Base-by-base conservation (phyloP, 2,329 filamentous ascomycete species). In the Trichoderma semiorbis region DNA sequence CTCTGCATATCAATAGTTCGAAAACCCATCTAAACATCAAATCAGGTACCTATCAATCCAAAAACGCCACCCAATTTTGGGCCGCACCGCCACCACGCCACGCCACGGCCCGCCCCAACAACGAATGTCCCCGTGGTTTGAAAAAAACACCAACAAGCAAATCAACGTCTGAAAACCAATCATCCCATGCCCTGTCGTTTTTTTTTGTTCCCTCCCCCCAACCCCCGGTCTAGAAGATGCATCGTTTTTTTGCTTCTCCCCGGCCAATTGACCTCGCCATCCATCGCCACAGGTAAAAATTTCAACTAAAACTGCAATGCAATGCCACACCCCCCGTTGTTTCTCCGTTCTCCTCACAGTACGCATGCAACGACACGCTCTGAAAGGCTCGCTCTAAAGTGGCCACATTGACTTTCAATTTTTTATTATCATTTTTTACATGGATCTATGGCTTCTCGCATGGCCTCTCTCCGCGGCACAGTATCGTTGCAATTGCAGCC, bases 51-150 rank as follows among this genome's bases (percentile, higher is more conserved):
- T 12, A 21, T 60, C 28, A 7, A 21, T 30, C 30, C 30, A 14
- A 34, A 26, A 32, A 21, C 21, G 34, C 58, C 32, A 32, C 58
- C 60, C 50, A 58, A 8, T 34, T 65, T 60, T 58, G 14, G 50
- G 61, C 61, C 69, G 69, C 69, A 64, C 69, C 61, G 69, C 69
- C 69, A 65, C 69, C 50, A 18, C 66, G 50, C 50, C 53, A 58
- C 50, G 36, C 57, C 39, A 30, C 21, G 36, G 34, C 57, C 18
- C 18, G 57, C 28, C 57, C 28, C 28, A 21, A 28, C 57, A 61
- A 60, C 11, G 7, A 3, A n/a, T 60, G 39, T 32, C 7, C 57
- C 28, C 57, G 28, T 28, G 24, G 53, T 57, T 57, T 28, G 53
- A 47, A 43, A 39, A 39, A 43, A 43, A 43, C 39, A 43, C 39